Conservation (phyloP, 1,284 basidiomycete species). For the Cystobasidiaceae sp. region DNA sequence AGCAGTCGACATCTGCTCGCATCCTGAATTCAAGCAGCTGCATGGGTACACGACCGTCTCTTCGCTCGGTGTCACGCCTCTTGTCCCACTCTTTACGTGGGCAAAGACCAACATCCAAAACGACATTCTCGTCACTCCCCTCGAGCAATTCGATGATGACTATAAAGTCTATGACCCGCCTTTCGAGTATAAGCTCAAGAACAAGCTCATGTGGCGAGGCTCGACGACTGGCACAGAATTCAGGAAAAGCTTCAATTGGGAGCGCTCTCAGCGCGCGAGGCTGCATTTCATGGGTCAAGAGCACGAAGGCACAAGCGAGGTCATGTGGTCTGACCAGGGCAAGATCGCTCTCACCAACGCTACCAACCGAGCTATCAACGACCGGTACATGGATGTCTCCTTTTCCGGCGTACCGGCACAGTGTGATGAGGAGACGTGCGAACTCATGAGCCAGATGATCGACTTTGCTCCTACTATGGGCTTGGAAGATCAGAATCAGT, state of each 20-base stretch:
- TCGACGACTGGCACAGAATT: slow-evolving; percentile 45
- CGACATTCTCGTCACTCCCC: slow-evolving; percentile 44
- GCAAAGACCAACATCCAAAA: slow-evolving; percentile 44
- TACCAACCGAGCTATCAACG: slow-evolving; percentile 35
- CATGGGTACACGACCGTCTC: slow-evolving; percentile 42
- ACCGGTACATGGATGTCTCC: slow-evolving; percentile 42
- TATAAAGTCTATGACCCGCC: slow-evolving; percentile 44
- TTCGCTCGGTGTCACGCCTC: slow-evolving; percentile 40
- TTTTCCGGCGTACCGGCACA: slow-evolving; percentile 43
- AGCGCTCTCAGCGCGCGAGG: slow-evolving; percentile 40
- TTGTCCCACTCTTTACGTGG: slow-evolving; percentile 45
- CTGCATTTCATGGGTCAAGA: slow-evolving; percentile 42
- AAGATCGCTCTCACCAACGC: slow-evolving; percentile 5
- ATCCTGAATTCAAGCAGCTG: slow-evolving; percentile 43
- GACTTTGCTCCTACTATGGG: slow-evolving; percentile 39
- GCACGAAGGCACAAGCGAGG: slow-evolving; percentile 30
- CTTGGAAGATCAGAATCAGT: slow-evolving; percentile 40
- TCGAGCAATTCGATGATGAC: slow-evolving; percentile 44
- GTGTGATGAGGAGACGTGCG: slow-evolving; percentile 43
- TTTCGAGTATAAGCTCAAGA: slow-evolving; percentile 39
- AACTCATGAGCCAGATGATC: slow-evolving; percentile 35
- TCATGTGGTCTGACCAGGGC: slow-evolving; percentile 37
- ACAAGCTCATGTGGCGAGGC: slow-evolving; percentile 40
- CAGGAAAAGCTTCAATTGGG: slow-evolving; percentile 39
- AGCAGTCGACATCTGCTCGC: slow-evolving; percentile 43